A percentile compares a stretch with the other conserved stretches of the same genome.
phyloP scores from a whole-genome alignment of 2,329 filamentous ascomycete genomes.

The Apiospora aurea region DNA sequence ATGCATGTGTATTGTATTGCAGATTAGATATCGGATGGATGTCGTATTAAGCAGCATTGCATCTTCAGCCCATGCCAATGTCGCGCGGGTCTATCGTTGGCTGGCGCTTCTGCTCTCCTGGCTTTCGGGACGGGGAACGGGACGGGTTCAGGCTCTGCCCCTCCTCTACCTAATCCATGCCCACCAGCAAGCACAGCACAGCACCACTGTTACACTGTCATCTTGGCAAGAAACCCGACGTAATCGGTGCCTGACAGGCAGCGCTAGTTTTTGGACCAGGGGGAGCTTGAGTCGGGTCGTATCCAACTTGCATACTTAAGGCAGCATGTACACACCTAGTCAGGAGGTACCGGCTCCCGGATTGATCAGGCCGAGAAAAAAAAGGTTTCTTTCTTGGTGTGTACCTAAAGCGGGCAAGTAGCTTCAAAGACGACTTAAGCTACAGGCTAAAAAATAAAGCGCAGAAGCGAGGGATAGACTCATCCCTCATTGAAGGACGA shows the following conservation, averaged over 20 bases:
- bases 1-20: not conserved
- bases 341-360: not conserved
- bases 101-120: not conserved
- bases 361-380: slow-evolving; percentile 6
- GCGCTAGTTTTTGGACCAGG: not conserved
- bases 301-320: not conserved
- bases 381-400: not conserved
- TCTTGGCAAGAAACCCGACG: not conserved
- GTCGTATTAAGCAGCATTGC: not conserved
- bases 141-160: slow-evolving; percentile 1
- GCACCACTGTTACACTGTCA: slow-evolving; percentile 3
- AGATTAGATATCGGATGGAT: not conserved
- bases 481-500: not conserved
- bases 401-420: not conserved
- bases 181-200: not conserved
- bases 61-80: not conserved
- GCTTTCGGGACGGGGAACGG: slow-evolving; percentile 2
- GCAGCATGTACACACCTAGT: not conserved
- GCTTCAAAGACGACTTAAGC: slow-evolving; percentile 7
- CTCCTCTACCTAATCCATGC: not conserved
- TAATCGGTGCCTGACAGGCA: slow-evolving; percentile 10
- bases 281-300: not conserved
- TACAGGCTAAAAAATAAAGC: slow-evolving; percentile 2
- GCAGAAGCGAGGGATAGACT: not conserved
- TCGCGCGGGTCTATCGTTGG: not conserved